These are phyloP conservation scores for Calonectria crousiana DNA, from an alignment of 2,329 filamentous ascomycete genomes.

Conservation along the genomic window DNA sequence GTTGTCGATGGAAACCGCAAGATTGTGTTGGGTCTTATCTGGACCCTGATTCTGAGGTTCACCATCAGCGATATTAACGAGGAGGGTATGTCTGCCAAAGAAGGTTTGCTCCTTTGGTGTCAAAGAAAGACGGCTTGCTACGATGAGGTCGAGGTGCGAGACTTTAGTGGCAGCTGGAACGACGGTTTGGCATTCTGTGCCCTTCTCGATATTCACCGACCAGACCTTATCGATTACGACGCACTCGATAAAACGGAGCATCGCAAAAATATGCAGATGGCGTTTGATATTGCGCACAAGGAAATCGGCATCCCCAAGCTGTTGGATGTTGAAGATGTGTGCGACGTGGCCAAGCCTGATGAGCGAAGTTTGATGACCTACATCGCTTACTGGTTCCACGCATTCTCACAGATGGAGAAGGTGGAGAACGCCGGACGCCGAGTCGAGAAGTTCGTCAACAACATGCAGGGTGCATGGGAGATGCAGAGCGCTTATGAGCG, in stretches of 20 bases:
- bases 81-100: constrained; percentile 97
- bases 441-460: constrained; percentile 98
- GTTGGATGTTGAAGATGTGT: constrained; percentile 97
- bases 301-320: constrained; percentile 98
- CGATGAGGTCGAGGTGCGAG: constrained; percentile 93
- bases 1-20: constrained; percentile 98
- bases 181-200: constrained; percentile 97
- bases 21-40: constrained; percentile 96
- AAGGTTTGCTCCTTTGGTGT: constrained; percentile 95
- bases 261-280: constrained; percentile 96
- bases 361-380: constrained; percentile 99
- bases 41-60: constrained; percentile 97
- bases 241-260: constrained; percentile 94
- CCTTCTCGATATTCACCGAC: constrained; percentile 94
- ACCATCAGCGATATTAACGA: constrained; percentile 99
- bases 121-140: constrained; percentile 99
- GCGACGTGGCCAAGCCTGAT: constrained; percentile 94
- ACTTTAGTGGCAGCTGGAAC: constrained; percentile 98
- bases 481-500: constrained; percentile 98
- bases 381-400: constrained; percentile 99
- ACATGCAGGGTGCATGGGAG: constrained; percentile 99
- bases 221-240: constrained; percentile 97
- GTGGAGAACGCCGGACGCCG: constrained; percentile 96
- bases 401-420: constrained; percentile 98
- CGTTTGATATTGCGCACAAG: constrained; percentile 94